phyloP scores from a whole-genome alignment of 305 asterid species.

The Galium porrigens region DNA sequence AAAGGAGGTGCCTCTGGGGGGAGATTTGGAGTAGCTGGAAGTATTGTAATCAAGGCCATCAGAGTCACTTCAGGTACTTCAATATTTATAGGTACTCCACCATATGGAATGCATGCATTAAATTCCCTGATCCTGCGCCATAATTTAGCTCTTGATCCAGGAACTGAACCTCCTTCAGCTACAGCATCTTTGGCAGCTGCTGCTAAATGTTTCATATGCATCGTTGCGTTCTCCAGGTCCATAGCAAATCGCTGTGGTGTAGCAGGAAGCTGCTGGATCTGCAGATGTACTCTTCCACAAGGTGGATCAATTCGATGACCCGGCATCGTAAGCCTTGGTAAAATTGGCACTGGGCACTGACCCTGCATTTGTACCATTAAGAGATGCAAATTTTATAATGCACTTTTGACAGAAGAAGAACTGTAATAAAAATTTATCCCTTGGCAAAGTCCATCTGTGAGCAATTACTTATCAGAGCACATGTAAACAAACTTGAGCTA shows the following conservation, averaged over 20 bases:
- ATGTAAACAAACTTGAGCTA: neutral
- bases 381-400: slow-evolving; percentile 18
- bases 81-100: slow-evolving; percentile 72
- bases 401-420: neutral
- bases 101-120: slow-evolving; percentile 81
- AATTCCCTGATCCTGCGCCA: slow-evolving; percentile 98
- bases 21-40: slow-evolving; percentile 90
- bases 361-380: slow-evolving; percentile 46
- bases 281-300: slow-evolving; percentile 75
- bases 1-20: slow-evolving; percentile 90
- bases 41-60: slow-evolving; percentile 94
- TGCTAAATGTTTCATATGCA: slow-evolving; percentile 94
- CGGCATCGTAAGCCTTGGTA: slow-evolving; percentile 97
- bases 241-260: slow-evolving; percentile 34
- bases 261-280: slow-evolving; percentile 31
- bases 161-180: slow-evolving; percentile 96
- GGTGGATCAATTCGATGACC: slow-evolving; percentile 98
- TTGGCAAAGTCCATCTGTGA: slow-evolving; percentile 10
- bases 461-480: neutral
- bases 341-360: slow-evolving; percentile 74
- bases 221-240: slow-evolving; percentile 58
- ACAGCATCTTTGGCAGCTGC: slow-evolving; percentile 98
- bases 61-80: slow-evolving; percentile 98
- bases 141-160: slow-evolving; percentile 97
- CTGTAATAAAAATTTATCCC: neutral